phyloP scores from a whole-genome alignment of 2,329 filamentous ascomycete species.

The Arthrinium puccinioides region DNA sequence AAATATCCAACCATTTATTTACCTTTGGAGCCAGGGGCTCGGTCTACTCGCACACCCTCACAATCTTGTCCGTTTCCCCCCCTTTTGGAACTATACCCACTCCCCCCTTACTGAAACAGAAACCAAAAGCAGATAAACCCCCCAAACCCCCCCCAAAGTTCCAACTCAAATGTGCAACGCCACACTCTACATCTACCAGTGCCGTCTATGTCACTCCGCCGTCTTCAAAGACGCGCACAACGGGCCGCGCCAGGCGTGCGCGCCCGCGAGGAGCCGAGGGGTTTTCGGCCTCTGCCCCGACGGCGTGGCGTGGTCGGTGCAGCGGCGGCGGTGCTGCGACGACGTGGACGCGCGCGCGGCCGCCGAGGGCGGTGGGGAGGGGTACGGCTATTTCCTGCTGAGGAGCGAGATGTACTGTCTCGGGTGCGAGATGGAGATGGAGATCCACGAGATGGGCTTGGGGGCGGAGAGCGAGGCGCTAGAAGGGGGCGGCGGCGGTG shows the following conservation, averaged over 20 bases:
- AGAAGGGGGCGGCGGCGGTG: conserved; percentile 6
- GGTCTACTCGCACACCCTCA: background rate
- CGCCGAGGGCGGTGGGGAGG: no score
- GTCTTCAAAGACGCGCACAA: conserved; percentile 1
- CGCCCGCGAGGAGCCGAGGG: background rate
- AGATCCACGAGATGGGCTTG: background rate
- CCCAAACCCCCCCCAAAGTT: background rate
- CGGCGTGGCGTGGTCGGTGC: background rate
- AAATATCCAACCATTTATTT: background rate
- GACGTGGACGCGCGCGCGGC: background rate
- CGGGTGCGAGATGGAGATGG: background rate
- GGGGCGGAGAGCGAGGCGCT: background rate
- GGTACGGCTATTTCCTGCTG: background rate
- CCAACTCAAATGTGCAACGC: background rate
- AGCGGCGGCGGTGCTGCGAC: background rate
- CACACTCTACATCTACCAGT: background rate
- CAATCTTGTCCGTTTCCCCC: background rate
- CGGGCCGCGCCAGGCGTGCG: background rate
- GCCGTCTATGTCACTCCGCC: background rate
- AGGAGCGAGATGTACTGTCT: background rate
- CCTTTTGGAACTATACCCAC: background rate
- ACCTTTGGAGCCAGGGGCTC: no score
- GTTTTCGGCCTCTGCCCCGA: background rate
- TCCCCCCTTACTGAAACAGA: background rate
- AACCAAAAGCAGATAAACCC: background rate